Percentiles rank a stretch among this genome's conserved stretches.
Conservation (phyloP, 331 rosid genomes). For the Spiraea crenata region DNA sequence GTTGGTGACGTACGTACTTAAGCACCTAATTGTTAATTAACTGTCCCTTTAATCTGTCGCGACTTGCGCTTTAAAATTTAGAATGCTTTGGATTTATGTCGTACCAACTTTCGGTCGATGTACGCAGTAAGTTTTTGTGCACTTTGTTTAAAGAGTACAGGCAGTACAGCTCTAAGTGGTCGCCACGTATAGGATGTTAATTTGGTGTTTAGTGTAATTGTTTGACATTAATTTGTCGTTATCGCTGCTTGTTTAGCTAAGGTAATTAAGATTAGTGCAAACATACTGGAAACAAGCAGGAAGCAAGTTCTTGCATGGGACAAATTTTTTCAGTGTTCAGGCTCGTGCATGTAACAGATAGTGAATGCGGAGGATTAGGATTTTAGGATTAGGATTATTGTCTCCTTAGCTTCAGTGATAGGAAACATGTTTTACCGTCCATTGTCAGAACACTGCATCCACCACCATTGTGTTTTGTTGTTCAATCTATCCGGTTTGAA, state of each 20-base stretch:
- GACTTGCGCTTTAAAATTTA: not conserved
- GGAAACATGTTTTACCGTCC: constrained; percentile 1
- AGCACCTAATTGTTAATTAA: not conserved
- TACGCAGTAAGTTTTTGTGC: not conserved
- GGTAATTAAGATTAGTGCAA: constrained; percentile 3
- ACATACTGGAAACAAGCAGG: constrained; percentile 5
- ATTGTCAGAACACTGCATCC: constrained; percentile 3
- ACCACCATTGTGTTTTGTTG: not conserved
- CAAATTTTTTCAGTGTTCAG: not conserved
- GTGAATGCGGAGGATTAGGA: not conserved
- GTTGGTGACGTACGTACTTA: not conserved
- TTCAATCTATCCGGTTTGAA: not conserved
- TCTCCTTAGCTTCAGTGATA: not conserved
- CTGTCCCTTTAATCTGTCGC: not conserved
- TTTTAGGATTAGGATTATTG: not conserved
- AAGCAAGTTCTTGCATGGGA: not conserved
- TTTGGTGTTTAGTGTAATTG: not conserved
- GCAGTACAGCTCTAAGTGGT: not conserved
- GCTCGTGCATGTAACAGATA: not conserved
- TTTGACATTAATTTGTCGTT: not conserved
- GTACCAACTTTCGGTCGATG: not conserved
- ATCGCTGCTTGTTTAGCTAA: not conserved
- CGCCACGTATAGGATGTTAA: constrained; percentile 6
- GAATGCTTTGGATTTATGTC: constrained; percentile 1
- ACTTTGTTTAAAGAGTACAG: not conserved